phyloP scores from a whole-genome alignment of 768 basidiomycete genomes.

The Psilocybe sp. region DNA sequence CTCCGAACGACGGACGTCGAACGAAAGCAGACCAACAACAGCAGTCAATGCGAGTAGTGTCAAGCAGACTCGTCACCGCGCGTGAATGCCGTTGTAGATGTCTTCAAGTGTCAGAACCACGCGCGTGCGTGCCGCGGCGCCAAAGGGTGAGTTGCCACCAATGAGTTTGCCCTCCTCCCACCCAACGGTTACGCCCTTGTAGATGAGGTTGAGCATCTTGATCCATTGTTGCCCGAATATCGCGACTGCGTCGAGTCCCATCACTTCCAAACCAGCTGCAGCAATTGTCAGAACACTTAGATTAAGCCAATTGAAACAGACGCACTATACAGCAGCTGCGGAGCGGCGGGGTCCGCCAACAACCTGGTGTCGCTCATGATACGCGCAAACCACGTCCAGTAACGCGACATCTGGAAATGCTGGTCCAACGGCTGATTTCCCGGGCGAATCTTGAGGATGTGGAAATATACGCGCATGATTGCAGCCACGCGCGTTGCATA shows the following conservation, averaged over 20 bases:
- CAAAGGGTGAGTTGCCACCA: slow-evolving; percentile 60
- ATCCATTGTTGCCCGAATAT: slow-evolving; percentile 81
- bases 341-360: slow-evolving; percentile 55
- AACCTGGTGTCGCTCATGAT: slow-evolving; percentile 51
- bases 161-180: slow-evolving; percentile 45
- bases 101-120: slow-evolving; percentile 66
- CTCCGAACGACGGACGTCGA: no score
- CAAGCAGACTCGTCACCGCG: not conserved
- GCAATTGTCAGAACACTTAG: slow-evolving; percentile 1
- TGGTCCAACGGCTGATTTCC: slow-evolving; percentile 38
- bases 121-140: slow-evolving; percentile 60
- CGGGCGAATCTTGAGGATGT: slow-evolving; percentile 53
- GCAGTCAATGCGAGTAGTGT: no score
- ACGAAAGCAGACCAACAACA: no score
- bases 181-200: slow-evolving; percentile 60
- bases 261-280: slow-evolving; percentile 68
- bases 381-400: slow-evolving; percentile 73
- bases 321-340: slow-evolving; percentile 69
- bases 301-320: slow-evolving; percentile 11
- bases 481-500: slow-evolving; percentile 70
- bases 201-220: slow-evolving; percentile 65
- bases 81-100: slow-evolving; percentile 35
- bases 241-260: slow-evolving; percentile 55
- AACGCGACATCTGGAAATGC: slow-evolving; percentile 60
- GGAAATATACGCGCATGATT: slow-evolving; percentile 85